These are phyloP conservation scores for Cystobasidium ongulense DNA, from an alignment of 768 basidiomycete genomes.

Conservation along the genomic window DNA sequence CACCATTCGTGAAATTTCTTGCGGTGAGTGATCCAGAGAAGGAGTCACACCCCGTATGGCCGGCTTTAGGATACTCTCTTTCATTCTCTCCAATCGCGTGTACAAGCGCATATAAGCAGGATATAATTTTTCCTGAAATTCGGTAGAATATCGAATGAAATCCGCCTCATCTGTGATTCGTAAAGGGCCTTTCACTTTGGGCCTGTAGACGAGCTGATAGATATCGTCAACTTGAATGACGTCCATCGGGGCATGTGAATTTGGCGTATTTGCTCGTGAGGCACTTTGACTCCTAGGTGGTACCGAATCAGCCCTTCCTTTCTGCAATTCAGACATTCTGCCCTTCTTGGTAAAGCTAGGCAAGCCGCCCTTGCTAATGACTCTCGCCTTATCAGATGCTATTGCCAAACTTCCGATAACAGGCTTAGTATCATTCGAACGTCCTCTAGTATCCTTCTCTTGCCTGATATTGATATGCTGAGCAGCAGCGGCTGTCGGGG, in stretches of 20 bases:
- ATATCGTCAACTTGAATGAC: not conserved
- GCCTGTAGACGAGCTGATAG: not conserved
- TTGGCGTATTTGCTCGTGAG: conserved; percentile 12
- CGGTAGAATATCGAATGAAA: not conserved
- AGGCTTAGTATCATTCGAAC: not conserved
- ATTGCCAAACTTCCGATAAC: not conserved
- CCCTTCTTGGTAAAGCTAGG: conserved; percentile 4
- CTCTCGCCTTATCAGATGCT: not conserved
- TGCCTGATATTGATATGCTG: not conserved
- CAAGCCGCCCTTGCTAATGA: not conserved
- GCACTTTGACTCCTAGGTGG: not conserved
- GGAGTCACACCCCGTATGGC: not conserved
- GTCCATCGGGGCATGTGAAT: not conserved
- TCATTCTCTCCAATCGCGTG: not conserved
- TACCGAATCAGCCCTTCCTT: not conserved
- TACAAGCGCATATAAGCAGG: not conserved
- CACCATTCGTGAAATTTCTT: not conserved
- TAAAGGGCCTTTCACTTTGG: not conserved
- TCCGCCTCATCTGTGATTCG: conserved; percentile 4
- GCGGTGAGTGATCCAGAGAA: not conserved
- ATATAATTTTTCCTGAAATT: not conserved
- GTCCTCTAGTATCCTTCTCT: not conserved
- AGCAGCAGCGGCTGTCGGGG: not conserved
- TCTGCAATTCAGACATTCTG: not conserved
- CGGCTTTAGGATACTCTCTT: not conserved